phyloP scores from a whole-genome alignment of 2,329 filamentous ascomycete species.

The Cytospora paraplurivora region DNA sequence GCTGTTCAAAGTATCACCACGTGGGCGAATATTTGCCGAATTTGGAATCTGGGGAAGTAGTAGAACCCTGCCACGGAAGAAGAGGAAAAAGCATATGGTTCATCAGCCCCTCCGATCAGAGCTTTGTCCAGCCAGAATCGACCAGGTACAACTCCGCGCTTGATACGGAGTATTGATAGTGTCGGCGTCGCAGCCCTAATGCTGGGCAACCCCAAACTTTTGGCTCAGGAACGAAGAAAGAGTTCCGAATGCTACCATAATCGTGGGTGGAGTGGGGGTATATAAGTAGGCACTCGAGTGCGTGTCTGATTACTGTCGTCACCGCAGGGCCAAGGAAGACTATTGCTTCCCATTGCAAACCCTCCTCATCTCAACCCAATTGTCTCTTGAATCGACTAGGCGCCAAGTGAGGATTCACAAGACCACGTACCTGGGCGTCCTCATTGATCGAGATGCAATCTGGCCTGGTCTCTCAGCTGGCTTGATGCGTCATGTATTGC shows the following conservation, averaged over 20 bases:
- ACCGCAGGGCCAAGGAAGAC: slow-evolving; percentile 2
- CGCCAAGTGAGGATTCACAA: background rate
- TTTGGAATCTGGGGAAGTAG: background rate
- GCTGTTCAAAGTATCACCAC: background rate
- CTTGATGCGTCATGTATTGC: background rate
- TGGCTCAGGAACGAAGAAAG: slow-evolving; percentile 16
- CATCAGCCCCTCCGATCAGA: background rate
- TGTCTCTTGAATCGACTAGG: background rate
- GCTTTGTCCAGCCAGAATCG: slow-evolving; percentile 2
- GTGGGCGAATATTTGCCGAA: background rate
- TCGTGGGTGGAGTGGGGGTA: background rate
- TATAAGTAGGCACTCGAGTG: background rate
- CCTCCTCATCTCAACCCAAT: background rate
- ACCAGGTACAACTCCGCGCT: slow-evolving; percentile 1
- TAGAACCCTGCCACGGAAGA: background rate
- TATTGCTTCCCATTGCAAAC: slow-evolving; percentile 18
- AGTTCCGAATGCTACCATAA: background rate
- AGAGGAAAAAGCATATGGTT: background rate
- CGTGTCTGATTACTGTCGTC: background rate
- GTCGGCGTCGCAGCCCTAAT: slow-evolving; percentile 21
- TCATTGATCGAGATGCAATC: background rate
- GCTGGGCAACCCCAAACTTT: slow-evolving; percentile 21
- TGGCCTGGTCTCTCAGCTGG: background rate
- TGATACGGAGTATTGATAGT: slow-evolving; percentile 1
- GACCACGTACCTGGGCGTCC: too few species aligned